A percentile compares a stretch with the other conserved stretches of the same genome.
phyloP scores from a whole-genome alignment of 805 yeast genomes.

The Candida takata region DNA sequence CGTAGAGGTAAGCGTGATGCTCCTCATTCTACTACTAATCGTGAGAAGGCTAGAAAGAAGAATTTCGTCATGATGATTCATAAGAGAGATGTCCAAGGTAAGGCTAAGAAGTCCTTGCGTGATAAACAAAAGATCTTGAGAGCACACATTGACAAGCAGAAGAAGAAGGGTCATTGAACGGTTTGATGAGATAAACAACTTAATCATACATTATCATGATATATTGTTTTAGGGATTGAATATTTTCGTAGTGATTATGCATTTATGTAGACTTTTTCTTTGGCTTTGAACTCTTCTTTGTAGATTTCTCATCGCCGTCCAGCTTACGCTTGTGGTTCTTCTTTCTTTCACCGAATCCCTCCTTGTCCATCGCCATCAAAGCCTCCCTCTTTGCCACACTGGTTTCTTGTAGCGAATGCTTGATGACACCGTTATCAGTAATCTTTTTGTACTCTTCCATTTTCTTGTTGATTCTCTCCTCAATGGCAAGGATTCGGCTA shows the following conservation, averaged over 20 bases:
- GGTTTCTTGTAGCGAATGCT: constrained; percentile 59
- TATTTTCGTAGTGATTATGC: constrained; percentile 3
- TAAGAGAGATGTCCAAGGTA: constrained; percentile 89
- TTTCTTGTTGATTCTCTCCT: constrained; percentile 71
- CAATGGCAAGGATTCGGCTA: constrained; percentile 74
- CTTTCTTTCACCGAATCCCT: constrained; percentile 73
- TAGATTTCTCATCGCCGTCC: background rate
- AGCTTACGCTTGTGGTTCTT: constrained; percentile 38
- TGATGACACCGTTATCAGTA: constrained; percentile 71
- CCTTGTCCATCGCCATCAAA: constrained; percentile 87
- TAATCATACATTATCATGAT: background rate
- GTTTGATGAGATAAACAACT: background rate
- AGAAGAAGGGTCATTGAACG: constrained; percentile 65
- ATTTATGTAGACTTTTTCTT: constrained; percentile 1
- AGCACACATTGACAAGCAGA: constrained; percentile 86
- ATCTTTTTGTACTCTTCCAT: constrained; percentile 70
- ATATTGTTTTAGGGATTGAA: constrained; percentile 3
- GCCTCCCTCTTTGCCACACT: constrained; percentile 88
- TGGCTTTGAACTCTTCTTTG: background rate
- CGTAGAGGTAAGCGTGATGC: constrained; percentile 72
- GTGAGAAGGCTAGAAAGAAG: constrained; percentile 96
- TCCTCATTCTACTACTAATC: constrained; percentile 86
- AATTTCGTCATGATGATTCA: constrained; percentile 98
- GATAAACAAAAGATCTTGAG: constrained; percentile 82
- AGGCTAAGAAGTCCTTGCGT: constrained; percentile 80